phyloP scores from a whole-genome alignment of 2,329 filamentous ascomycete species.

The Chaetomium strumarium region DNA sequence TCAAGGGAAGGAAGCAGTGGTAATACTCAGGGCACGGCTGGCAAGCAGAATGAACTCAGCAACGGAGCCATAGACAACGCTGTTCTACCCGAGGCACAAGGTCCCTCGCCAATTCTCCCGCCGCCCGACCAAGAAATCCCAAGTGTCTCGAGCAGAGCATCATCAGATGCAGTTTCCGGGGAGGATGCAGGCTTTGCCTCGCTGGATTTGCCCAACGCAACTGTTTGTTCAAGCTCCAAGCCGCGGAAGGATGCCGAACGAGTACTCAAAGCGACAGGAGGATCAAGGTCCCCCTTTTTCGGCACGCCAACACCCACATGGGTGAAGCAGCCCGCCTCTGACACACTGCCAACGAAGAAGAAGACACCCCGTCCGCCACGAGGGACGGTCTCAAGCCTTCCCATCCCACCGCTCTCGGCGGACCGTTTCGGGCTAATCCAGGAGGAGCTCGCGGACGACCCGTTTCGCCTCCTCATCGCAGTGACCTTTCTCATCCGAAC shows the following conservation, averaged over 20 bases:
- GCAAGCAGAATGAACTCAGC: fast-evolving
- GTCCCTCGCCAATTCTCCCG: neutral
- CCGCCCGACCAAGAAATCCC: neutral
- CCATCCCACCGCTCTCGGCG: conserved; percentile 62
- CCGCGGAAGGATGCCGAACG: neutral
- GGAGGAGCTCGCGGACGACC: conserved; percentile 66
- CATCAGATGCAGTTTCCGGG: neutral
- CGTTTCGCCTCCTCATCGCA: conserved; percentile 75
- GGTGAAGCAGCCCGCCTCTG: neutral
- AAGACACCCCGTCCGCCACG: conserved; percentile 28
- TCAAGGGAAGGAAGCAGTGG: neutral
- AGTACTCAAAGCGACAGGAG: conserved; percentile 20
- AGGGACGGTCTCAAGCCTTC: conserved; percentile 48
- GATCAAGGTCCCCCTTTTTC: conserved; percentile 33
- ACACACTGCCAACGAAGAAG: conserved; percentile 9
- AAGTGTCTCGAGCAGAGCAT: neutral
- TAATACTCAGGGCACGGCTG: neutral
- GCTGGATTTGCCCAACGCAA: neutral
- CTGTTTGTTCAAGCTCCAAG: neutral
- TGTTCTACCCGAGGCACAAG: neutral
- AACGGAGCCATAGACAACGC: neutral
- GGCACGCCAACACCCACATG: neutral
- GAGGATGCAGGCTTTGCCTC: neutral
- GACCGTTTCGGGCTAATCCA: conserved; percentile 73
- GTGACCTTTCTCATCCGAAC: conserved; percentile 84